These are phyloP conservation scores for Phialophora chinensis DNA, from an alignment of 2,329 filamentous ascomycete species.

Conservation along the genomic window DNA sequence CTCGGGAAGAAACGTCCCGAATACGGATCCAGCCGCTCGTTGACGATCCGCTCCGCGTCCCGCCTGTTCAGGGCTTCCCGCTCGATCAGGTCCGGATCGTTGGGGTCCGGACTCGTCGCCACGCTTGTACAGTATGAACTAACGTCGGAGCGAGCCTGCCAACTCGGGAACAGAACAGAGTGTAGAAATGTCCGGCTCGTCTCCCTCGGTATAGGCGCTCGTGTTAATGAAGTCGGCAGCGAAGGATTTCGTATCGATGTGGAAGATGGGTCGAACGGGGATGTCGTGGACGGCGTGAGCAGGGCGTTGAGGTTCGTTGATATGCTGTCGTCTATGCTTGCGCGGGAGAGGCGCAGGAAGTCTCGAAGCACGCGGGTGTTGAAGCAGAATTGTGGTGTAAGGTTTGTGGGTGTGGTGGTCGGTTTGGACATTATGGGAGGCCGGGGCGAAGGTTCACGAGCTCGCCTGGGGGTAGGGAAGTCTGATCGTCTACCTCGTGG, in stretches of 20 bases:
- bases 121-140: slow-evolving; percentile 88
- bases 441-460: neutral
- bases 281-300: slow-evolving; percentile 69
- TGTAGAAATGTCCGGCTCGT: slow-evolving; percentile 77
- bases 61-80: slow-evolving; percentile 72
- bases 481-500: neutral
- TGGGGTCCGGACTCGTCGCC: slow-evolving; percentile 82
- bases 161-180: slow-evolving; percentile 81
- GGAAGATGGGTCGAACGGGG: slow-evolving; percentile 78
- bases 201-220: slow-evolving; percentile 48
- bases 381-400: slow-evolving; percentile 75
- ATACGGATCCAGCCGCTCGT: slow-evolving; percentile 93
- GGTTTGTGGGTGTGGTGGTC: slow-evolving; percentile 39
- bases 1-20: slow-evolving; percentile 78
- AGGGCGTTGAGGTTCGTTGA: slow-evolving; percentile 91
- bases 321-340: slow-evolving; percentile 90
- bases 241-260: slow-evolving; percentile 58
- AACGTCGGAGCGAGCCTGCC: slow-evolving; percentile 82
- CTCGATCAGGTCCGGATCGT: slow-evolving; percentile 77
- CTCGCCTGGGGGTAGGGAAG: neutral
- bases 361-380: slow-evolving; percentile 60
- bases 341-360: slow-evolving; percentile 85
- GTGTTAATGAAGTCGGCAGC: slow-evolving; percentile 25
- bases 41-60: slow-evolving; percentile 74
- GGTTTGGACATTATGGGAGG: slow-evolving; percentile 47